A percentile compares a stretch with the other conserved stretches of the same genome.
These are phyloP conservation scores for Suhomyces yuchorum DNA, from an alignment of 1,139 yeast species.

Conservation along the genomic window DNA sequence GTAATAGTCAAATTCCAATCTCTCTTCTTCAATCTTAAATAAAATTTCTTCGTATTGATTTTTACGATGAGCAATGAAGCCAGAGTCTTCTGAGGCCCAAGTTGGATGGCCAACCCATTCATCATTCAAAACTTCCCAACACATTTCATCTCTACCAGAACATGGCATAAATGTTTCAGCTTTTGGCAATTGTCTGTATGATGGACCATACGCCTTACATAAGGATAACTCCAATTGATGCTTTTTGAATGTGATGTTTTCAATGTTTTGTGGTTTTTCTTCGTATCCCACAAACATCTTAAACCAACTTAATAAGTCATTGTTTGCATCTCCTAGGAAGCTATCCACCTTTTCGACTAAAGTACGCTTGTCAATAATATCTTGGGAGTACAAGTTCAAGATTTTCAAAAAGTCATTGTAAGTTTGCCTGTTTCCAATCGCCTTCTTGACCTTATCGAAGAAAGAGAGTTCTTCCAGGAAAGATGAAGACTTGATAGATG, in stretches of 20 bases:
- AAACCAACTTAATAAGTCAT: conserved; percentile 87
- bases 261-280: conserved; percentile 74
- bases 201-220: conserved; percentile 90
- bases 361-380: conserved; percentile 79
- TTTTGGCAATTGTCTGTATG: conserved; percentile 90
- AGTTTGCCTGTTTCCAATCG: conserved; percentile 84
- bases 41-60: conserved; percentile 96
- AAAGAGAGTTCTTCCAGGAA: conserved; percentile 83
- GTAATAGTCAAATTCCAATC: conserved; percentile 93
- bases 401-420: conserved; percentile 90
- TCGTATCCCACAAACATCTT: conserved; percentile 88
- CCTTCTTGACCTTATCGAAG: conserved; percentile 90
- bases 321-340: conserved; percentile 74
- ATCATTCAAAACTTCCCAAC: conserved; percentile 97
- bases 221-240: conserved; percentile 85
- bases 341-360: conserved; percentile 83
- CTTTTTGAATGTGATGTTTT: conserved; percentile 83
- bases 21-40: conserved; percentile 94
- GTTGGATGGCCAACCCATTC: conserved; percentile 99
- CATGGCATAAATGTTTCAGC: conserved; percentile 97
- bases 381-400: conserved; percentile 83
- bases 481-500: conserved; percentile 53
- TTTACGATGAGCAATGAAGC: conserved; percentile 95
- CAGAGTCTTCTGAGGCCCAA: conserved; percentile 99
- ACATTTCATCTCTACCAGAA: conserved; percentile 97